Percentiles rank a stretch among this genome's conserved stretches.
phyloP scores from a whole-genome alignment of 2,329 filamentous ascomycete species.

The Amesomyces nigricolor region DNA sequence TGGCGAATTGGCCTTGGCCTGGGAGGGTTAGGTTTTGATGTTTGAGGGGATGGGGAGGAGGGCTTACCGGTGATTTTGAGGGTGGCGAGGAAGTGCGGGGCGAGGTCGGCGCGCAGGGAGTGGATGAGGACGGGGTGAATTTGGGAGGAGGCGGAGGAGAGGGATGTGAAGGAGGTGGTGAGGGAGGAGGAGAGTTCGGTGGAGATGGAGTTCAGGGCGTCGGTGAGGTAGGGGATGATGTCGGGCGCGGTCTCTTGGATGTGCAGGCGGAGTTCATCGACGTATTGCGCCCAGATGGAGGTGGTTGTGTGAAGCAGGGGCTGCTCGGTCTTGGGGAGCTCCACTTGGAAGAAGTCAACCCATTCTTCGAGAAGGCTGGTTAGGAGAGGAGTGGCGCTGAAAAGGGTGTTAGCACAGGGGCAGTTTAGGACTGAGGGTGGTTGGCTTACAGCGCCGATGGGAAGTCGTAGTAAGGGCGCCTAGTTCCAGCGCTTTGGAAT shows the following conservation, averaged over 20 bases:
- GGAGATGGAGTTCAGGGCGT: neutral
- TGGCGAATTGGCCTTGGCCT: no score
- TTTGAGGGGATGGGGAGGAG: no score
- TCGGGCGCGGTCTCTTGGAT: neutral
- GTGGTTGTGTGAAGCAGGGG: neutral
- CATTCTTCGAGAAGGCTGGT: neutral
- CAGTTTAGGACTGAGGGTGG: no score
- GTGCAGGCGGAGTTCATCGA: neutral
- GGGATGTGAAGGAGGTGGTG: neutral
- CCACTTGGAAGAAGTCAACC: neutral
- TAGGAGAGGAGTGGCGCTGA: neutral
- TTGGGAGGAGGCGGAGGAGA: neutral
- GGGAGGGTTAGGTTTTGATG: no score
- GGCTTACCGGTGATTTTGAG: no score
- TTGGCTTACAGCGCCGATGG: neutral
- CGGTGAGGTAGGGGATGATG: neutral
- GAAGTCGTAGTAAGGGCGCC: neutral
- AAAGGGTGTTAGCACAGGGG: neutral
- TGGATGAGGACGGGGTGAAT: conserved; percentile 4
- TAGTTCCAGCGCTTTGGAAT: neutral
- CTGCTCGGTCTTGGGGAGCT: neutral
- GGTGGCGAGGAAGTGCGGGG: neutral
- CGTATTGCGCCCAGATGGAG: neutral
- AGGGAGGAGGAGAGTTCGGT: neutral
- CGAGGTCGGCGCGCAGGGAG: neutral